phyloP scores from a whole-genome alignment of 768 basidiomycete species.

The Trametes cinnabarina region DNA sequence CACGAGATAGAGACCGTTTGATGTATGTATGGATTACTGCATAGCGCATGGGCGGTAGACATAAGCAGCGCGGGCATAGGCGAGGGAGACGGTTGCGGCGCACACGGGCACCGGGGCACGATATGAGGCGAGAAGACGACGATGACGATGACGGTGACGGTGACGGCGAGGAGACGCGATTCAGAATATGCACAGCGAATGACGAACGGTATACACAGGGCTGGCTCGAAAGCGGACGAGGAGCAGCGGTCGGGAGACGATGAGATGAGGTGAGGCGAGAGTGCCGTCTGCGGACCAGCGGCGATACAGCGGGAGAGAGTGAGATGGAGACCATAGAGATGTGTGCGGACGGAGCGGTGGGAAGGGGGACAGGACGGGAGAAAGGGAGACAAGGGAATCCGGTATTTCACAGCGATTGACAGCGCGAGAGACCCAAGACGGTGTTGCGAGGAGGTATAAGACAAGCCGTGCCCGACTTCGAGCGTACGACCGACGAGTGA shows the following conservation, averaged over 20 bases:
- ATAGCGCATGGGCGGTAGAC: neutral
- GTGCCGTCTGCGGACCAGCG: slow-evolving; percentile 6
- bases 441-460: neutral
- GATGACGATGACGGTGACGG: too few species aligned
- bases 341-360: neutral
- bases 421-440: neutral
- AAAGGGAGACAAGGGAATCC: slow-evolving; percentile 2
- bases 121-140: too few species aligned
- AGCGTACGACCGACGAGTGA: neutral
- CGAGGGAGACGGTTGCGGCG: neutral
- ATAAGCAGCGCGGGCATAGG: neutral
- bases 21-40: slow-evolving; percentile 11
- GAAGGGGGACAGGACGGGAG: neutral
- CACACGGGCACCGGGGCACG: too few species aligned
- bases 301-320: slow-evolving; percentile 13
- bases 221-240: neutral
- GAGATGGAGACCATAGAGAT: neutral
- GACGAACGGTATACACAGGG: neutral
- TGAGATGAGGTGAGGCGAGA: neutral
- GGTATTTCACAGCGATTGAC: slow-evolving; percentile 9
- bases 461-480: too few species aligned
- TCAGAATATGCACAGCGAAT: slow-evolving; percentile 13
- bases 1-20: too few species aligned
- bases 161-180: neutral
- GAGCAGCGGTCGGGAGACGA: neutral